These are phyloP conservation scores for Chaetomium cochliodes DNA, from an alignment of 495 filamentous ascomycete species.

Conservation along the genomic window DNA sequence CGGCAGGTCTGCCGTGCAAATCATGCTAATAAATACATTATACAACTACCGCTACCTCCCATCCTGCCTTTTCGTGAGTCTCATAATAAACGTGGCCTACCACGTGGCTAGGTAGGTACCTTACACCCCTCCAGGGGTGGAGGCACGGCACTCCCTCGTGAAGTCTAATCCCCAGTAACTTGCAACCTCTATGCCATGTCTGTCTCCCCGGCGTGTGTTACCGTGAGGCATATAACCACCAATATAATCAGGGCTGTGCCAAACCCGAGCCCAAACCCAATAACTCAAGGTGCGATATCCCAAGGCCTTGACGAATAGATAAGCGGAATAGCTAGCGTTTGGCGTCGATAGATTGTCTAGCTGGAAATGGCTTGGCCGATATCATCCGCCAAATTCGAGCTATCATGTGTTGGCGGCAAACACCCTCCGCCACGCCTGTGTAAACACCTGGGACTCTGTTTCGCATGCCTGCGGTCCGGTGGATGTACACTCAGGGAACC, in stretches of 20 bases:
- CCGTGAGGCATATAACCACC: neutral
- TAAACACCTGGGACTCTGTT: conserved; percentile 55
- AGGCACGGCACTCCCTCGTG: too few species aligned
- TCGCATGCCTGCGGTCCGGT: conserved; percentile 62
- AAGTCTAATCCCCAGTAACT: neutral
- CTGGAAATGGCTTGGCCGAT: neutral
- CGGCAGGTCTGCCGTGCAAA: too few species aligned
- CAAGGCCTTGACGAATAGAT: neutral
- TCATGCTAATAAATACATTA: too few species aligned
- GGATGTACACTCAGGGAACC: conserved; percentile 68
- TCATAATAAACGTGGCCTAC: too few species aligned
- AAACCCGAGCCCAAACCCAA: neutral
- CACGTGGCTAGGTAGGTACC: too few species aligned
- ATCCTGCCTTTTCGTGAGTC: too few species aligned
- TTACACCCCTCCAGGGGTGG: too few species aligned
- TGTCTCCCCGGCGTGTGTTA: neutral
- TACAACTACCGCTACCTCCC: too few species aligned
- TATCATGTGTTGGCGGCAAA: conserved; percentile 6
- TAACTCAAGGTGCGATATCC: neutral
- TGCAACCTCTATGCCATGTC: neutral
- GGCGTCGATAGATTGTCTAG: too few species aligned
- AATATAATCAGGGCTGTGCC: neutral
- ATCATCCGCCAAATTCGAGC: neutral
- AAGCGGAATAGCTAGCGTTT: too few species aligned
- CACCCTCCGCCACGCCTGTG: conserved; percentile 45